phyloP scores from a whole-genome alignment of 2,329 filamentous ascomycete genomes.

The Lithohypha guttulata region DNA sequence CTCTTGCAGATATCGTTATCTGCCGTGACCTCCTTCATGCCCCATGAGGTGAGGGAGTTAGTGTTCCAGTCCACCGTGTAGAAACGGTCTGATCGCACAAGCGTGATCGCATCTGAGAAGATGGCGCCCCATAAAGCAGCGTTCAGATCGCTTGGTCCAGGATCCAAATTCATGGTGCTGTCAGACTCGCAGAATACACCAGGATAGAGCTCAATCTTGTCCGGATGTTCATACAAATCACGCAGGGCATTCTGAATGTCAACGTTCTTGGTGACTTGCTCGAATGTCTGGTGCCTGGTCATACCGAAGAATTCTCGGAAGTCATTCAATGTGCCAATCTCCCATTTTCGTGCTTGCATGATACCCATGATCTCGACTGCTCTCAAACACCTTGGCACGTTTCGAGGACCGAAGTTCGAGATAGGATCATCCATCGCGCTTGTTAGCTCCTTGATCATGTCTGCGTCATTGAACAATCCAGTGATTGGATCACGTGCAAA shows the following conservation, averaged over 20 bases:
- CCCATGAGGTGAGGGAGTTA: conserved; percentile 71
- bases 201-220: conserved; percentile 70
- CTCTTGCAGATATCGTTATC: conserved; percentile 68
- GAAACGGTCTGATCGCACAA: conserved; percentile 67
- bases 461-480: conserved; percentile 66
- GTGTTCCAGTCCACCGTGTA: conserved; percentile 57
- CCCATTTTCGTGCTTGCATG: conserved; percentile 65
- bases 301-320: conserved; percentile 74
- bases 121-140: conserved; percentile 70
- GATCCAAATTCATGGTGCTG: conserved; percentile 61
- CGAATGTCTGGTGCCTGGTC: conserved; percentile 64
- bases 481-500: too few species aligned
- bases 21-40: conserved; percentile 62
- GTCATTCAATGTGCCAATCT: conserved; percentile 68
- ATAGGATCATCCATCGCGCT: conserved; percentile 57
- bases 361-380: conserved; percentile 74
- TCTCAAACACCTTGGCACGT: conserved; percentile 62
- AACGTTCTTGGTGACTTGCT: conserved; percentile 72
- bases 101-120: conserved; percentile 65
- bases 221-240: conserved; percentile 58
- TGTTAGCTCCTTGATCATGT: conserved; percentile 59
- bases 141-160: conserved; percentile 62
- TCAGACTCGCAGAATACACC: conserved; percentile 68
- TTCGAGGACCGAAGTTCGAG: conserved; percentile 60
- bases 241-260: conserved; percentile 55